A percentile compares a stretch with the other conserved stretches of the same genome.
These are phyloP conservation scores for Diplodia corticola DNA, from an alignment of 2,329 filamentous ascomycete genomes.

Conservation along the genomic window DNA sequence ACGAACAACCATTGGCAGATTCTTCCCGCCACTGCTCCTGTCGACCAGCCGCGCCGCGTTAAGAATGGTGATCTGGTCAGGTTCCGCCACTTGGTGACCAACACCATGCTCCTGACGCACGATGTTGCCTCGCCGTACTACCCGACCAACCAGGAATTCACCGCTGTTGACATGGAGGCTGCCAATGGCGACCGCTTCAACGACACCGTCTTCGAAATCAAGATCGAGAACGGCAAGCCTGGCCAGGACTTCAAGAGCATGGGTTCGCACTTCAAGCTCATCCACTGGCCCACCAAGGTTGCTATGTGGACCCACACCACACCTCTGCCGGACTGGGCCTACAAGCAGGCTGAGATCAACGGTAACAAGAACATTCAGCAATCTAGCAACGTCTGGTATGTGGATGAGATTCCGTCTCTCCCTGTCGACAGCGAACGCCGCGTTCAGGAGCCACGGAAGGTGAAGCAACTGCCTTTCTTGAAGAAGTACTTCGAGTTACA, in stretches of 20 bases:
- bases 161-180: conserved; percentile 71
- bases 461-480: conserved; percentile 84
- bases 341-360: conserved; percentile 98
- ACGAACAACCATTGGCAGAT: conserved; percentile 99
- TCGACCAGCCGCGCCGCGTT: conserved; percentile 64
- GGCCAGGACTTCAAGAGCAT: conserved; percentile 85
- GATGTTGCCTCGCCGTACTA: conserved; percentile 96
- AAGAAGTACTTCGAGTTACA: conserved; percentile 96
- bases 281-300: conserved; percentile 92
- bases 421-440: conserved; percentile 70
- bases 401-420: conserved; percentile 86
- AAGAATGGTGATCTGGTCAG: conserved; percentile 83
- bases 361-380: conserved; percentile 94
- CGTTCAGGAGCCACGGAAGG: conserved; percentile 71
- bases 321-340: conserved; percentile 94
- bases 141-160: conserved; percentile 98
- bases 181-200: conserved; percentile 74
- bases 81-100: conserved; percentile 81
- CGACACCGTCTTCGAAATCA: conserved; percentile 90
- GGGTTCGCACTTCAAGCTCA: conserved; percentile 90
- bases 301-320: conserved; percentile 99
- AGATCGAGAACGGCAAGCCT: conserved; percentile 81
- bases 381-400: conserved; percentile 90
- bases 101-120: conserved; percentile 85
- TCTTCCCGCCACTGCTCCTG: conserved; percentile 61